A percentile compares a stretch with the other conserved stretches of the same genome.
These are phyloP conservation scores for Magnolia kwangsiensis DNA, from an alignment of 164 flowering plant genomes.

Conservation along the genomic window DNA sequence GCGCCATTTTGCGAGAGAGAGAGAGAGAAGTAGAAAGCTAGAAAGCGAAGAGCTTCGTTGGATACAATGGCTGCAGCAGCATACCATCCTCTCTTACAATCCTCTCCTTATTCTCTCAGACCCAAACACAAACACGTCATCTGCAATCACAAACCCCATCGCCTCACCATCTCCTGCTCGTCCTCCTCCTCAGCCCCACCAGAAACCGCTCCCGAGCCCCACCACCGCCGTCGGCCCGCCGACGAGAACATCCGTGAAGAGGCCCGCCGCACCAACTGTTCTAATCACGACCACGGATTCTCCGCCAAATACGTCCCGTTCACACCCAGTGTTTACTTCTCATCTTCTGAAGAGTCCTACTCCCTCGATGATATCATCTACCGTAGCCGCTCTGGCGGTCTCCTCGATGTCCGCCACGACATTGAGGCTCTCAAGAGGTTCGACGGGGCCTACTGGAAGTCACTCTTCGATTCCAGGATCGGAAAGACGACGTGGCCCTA, in stretches of 20 bases:
- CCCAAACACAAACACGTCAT: slow-evolving; percentile 15
- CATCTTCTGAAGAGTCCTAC: slow-evolving; percentile 54
- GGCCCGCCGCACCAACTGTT: slow-evolving; percentile 39
- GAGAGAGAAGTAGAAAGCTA: neutral
- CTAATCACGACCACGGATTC: slow-evolving; percentile 37
- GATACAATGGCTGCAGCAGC: slow-evolving; percentile 5
- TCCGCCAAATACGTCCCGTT: slow-evolving; percentile 88
- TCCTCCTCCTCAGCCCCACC: slow-evolving; percentile 7
- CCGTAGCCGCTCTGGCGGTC: slow-evolving; percentile 75
- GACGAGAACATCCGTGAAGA: slow-evolving; percentile 72
- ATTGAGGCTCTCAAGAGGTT: slow-evolving; percentile 55
- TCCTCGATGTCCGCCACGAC: slow-evolving; percentile 85
- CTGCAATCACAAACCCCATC: slow-evolving; percentile 3
- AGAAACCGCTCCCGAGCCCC: neutral
- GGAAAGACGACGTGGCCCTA: slow-evolving; percentile 91
- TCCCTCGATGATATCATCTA: slow-evolving; percentile 88
- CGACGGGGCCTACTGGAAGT: slow-evolving; percentile 72
- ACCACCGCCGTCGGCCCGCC: slow-evolving; percentile 46
- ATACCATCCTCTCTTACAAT: slow-evolving; percentile 8
- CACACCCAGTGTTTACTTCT: slow-evolving; percentile 14
- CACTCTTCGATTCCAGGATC: slow-evolving; percentile 71
- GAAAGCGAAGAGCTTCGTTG: neutral
- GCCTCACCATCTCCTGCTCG: slow-evolving; percentile 10
- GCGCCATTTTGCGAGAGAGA: neutral
- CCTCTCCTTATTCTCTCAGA: slow-evolving; percentile 14